Conservation (phyloP, 352 stramenopile genomes). For the Peronospora tabacina region DNA sequence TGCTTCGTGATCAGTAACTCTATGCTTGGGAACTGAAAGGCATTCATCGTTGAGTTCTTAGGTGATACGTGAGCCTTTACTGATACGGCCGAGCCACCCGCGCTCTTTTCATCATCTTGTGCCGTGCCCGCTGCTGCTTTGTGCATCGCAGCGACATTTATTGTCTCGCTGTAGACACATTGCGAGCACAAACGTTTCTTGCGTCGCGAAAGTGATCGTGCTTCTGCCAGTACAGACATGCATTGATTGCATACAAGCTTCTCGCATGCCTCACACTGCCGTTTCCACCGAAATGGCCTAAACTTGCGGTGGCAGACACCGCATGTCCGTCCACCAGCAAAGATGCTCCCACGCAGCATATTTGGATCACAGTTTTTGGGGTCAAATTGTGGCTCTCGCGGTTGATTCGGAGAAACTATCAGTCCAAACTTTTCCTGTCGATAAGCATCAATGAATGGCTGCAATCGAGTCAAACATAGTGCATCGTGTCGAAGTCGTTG, state of each 20-base stretch:
- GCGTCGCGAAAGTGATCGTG: slow-evolving; percentile 37
- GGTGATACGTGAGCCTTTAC: not conserved
- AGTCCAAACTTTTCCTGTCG: slow-evolving; percentile 27
- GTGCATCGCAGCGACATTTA: slow-evolving; percentile 14
- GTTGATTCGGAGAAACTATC: not conserved
- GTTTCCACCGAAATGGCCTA: slow-evolving; percentile 69
- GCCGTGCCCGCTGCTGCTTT: slow-evolving; percentile 5
- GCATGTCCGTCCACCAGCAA: slow-evolving; percentile 27
- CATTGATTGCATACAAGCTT: slow-evolving; percentile 57
- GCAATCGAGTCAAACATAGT: slow-evolving; percentile 45
- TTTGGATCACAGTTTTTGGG: slow-evolving; percentile 27
- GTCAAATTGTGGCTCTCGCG: slow-evolving; percentile 16
- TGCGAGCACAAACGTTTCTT: slow-evolving; percentile 64
- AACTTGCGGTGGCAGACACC: slow-evolving; percentile 56
- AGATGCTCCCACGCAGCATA: slow-evolving; percentile 16
- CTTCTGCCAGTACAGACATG: slow-evolving; percentile 48
- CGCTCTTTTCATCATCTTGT: slow-evolving; percentile 3
- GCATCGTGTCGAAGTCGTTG: slow-evolving; percentile 47
- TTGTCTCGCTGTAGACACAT: slow-evolving; percentile 50
- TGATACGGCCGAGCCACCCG: slow-evolving; percentile 1
- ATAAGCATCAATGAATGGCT: slow-evolving; percentile 44
- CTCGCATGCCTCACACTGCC: slow-evolving; percentile 53
- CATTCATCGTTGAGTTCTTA: slow-evolving; percentile 12
- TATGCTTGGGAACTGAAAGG: slow-evolving; percentile 25
- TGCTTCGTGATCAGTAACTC: slow-evolving; percentile 22